Base-by-base conservation (phyloP, 148 eudicot species). In the Spergularia bocconei region DNA sequence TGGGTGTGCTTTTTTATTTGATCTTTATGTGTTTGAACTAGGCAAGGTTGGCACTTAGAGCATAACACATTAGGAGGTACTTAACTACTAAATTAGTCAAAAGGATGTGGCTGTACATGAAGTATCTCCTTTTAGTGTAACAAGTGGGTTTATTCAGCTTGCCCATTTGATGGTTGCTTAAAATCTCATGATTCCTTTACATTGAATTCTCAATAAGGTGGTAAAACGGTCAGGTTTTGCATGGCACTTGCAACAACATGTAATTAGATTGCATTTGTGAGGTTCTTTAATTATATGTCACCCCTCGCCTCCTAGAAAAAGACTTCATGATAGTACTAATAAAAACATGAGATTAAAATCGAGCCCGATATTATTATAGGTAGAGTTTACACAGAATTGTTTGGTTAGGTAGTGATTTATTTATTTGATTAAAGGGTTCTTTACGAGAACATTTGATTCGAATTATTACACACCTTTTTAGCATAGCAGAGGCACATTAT, bases 241-340 rank as follows among this genome's bases (percentile, higher is more conserved):
- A 68, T 68, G 70, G 39, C 25, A 68, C 58, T 50, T 68, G 56
- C n/a, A 15, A 56, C 11, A 68, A 51, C 71, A 68, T 68, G 71
- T 68, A 57, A 68, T 9, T 20, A 51, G n/a, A 68, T 50, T 50
- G 21, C 11, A 68, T 68, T n/a, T 59, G 58, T 50, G 71, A 68
- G 23, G 39, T 11, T 23, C 58, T 68, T 67, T 20, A 68, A n/a
- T n/a, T n/a, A n/a, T 68, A 47, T 50, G 71, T 41, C 58, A 5
- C 72, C 41, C 58, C 58, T 13, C 72, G 50, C 72, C 72, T 69
- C 58, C n/a, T 13, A 9, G 72, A 69, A 51, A 69, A 69, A 0
- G 72, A 69, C 72, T 23, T 69, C 19, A 19, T 68, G 7, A 38
- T 63, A 38, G 48, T 19, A 64, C n/a, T n/a, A n/a, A 16, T 64